Evolutionary conservation across 805 yeast genomes (phyloP).

Genomic region (Saccharomycopsis babjevae): DNA sequence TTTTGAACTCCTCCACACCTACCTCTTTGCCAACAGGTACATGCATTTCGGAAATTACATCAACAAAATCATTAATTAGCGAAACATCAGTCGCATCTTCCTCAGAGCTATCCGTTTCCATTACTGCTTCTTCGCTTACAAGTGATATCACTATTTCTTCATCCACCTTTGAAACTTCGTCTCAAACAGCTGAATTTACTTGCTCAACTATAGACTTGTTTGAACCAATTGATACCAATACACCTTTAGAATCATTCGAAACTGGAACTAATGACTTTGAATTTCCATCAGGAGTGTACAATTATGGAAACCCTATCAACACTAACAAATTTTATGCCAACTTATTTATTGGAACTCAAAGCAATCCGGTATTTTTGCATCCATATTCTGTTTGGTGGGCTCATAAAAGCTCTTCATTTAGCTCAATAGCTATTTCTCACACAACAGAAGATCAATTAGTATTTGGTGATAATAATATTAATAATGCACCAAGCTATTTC

Average conservation of each 20-base stretch:
- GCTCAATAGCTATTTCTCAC: conserved; percentile 62
- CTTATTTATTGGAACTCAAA: conserved; percentile 54
- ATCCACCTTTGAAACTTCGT: background rate
- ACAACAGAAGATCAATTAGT: conserved; percentile 50
- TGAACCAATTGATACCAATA: conserved; percentile 33
- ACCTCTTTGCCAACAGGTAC: background rate
- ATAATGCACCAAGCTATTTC: conserved; percentile 3
- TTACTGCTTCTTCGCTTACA: background rate
- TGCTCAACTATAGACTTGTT: conserved; percentile 34
- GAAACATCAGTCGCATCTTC: background rate
- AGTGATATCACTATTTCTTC: background rate
- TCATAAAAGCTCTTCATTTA: conserved; percentile 28
- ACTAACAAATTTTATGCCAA: conserved; percentile 78
- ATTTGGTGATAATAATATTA: conserved; percentile 39
- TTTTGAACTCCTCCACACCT: background rate
- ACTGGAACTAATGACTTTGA: conserved; percentile 35
- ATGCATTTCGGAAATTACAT: background rate
- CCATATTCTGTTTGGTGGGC: conserved; percentile 71
- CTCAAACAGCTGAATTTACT: background rate
- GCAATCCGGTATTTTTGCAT: conserved; percentile 66
- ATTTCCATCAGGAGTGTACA: conserved; percentile 39
- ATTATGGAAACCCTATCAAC: conserved; percentile 28
- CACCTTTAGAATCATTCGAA: conserved; percentile 38
- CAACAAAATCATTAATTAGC: background rate
- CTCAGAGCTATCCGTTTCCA: background rate